These are phyloP conservation scores for Cyberlindnera mississippiensis DNA, from an alignment of 805 yeast species.

Conservation along the genomic window DNA sequence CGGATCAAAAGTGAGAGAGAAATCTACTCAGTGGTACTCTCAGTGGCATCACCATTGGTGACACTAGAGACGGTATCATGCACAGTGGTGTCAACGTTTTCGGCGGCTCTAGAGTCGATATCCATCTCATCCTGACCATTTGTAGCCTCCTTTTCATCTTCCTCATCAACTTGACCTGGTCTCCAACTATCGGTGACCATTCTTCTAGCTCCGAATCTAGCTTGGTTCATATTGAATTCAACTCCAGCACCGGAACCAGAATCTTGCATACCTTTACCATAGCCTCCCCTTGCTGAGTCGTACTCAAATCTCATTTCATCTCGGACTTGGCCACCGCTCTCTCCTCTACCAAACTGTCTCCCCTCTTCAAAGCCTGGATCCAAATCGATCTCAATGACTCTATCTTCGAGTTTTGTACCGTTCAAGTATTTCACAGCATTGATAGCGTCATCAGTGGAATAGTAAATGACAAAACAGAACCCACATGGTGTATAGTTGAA, in stretches of 20 bases:
- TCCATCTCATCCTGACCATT: slow-evolving; percentile 1
- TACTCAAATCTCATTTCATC: slow-evolving; percentile 58
- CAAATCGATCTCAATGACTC: slow-evolving; percentile 76
- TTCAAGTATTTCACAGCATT: slow-evolving; percentile 80
- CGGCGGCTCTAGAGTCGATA: background rate
- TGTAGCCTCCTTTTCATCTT: background rate
- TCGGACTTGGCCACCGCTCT: slow-evolving; percentile 85
- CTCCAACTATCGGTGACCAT: slow-evolving; percentile 22
- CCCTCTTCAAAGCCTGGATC: slow-evolving; percentile 97
- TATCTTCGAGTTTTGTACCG: slow-evolving; percentile 80
- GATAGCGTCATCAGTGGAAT: slow-evolving; percentile 63
- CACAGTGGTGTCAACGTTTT: background rate
- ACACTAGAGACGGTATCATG: background rate
- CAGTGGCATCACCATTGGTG: background rate
- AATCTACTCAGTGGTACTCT: background rate
- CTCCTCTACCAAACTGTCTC: slow-evolving; percentile 92
- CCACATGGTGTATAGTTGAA: slow-evolving; percentile 94
- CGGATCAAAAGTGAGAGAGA: too few relatives aligned
- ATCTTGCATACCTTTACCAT: slow-evolving; percentile 26
- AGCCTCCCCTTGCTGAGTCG: slow-evolving; percentile 45
- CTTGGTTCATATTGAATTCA: slow-evolving; percentile 15
- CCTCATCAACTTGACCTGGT: slow-evolving; percentile 17
- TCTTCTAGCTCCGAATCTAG: slow-evolving; percentile 32
- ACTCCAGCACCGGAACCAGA: slow-evolving; percentile 1
- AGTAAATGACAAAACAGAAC: slow-evolving; percentile 86